phyloP scores from a whole-genome alignment of 1,284 basidiomycete genomes.

The Naganishia albida region DNA sequence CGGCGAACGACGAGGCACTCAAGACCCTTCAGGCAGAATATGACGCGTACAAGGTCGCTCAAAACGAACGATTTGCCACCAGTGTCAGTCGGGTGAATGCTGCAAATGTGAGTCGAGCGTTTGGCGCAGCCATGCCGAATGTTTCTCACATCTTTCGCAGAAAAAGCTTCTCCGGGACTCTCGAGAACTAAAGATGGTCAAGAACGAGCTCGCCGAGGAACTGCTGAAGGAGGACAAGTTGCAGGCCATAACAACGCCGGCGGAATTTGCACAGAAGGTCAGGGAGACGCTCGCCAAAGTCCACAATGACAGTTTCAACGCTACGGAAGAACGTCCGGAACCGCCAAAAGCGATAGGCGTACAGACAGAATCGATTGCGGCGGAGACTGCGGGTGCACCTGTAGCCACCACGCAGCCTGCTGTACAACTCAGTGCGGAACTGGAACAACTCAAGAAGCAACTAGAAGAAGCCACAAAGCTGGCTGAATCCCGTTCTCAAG shows the following conservation, averaged over 20 bases:
- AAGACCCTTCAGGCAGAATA: conserved; percentile 27
- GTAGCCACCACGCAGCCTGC: not conserved
- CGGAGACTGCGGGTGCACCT: not conserved
- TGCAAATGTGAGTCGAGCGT: conserved; percentile 26
- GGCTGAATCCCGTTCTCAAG: conserved; percentile 17
- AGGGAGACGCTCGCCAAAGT: conserved; percentile 6
- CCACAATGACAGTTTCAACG: not conserved
- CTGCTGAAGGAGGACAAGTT: conserved; percentile 8
- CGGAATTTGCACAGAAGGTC: conserved; percentile 13
- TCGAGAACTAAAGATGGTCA: conserved; percentile 2
- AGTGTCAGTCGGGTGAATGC: conserved; percentile 23
- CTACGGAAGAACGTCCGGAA: not conserved
- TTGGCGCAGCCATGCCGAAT: too few species aligned
- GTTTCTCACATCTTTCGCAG: not conserved
- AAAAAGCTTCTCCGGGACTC: conserved; percentile 23
- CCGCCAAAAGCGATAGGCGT: conserved; percentile 11
- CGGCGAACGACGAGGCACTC: conserved; percentile 6
- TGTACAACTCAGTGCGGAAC: not conserved
- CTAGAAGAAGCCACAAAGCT: conserved; percentile 18
- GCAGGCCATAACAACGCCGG: not conserved
- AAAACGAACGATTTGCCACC: conserved; percentile 16
- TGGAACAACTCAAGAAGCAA: conserved; percentile 17
- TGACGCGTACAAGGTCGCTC: conserved; percentile 26
- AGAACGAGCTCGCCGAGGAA: not conserved
- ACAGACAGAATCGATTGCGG: not conserved